Evolutionary conservation across 2,329 filamentous ascomycete species (phyloP).

Genomic region (Penicillium frequentans): DNA sequence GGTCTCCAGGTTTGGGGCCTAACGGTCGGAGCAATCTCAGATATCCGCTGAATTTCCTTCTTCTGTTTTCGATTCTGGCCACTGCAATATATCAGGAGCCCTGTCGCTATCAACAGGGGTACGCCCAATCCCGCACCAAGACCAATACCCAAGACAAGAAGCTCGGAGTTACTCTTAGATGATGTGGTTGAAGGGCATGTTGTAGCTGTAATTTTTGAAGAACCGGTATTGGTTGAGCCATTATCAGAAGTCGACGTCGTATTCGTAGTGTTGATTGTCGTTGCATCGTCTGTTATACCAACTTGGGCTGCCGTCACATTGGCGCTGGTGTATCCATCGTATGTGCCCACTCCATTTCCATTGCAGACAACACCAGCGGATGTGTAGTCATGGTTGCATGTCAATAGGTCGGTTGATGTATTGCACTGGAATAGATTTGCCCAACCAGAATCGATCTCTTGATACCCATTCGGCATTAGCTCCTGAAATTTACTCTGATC

Average conservation of each 20-base stretch:
- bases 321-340: not conserved
- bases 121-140: not conserved
- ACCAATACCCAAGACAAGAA: not conserved
- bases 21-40: not conserved
- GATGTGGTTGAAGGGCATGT: not conserved
- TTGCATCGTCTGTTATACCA: not conserved
- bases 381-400: not conserved
- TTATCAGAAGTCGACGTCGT: not conserved
- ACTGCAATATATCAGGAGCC: not conserved
- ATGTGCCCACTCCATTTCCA: not conserved
- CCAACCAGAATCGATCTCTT: not conserved
- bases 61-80: not conserved
- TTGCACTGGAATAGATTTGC: not conserved
- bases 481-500: not conserved
- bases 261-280: not conserved
- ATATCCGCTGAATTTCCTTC: not conserved
- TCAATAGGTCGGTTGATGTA: not conserved
- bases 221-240: too few relatives aligned
- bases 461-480: not conserved
- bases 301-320: not conserved
- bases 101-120: not conserved
- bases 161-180: not conserved
- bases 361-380: not conserved
- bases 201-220: not conserved
- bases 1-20: not conserved